Evolutionary conservation across 352 stramenopile species (phyloP).

Genomic region (Pythium periplocum): DNA sequence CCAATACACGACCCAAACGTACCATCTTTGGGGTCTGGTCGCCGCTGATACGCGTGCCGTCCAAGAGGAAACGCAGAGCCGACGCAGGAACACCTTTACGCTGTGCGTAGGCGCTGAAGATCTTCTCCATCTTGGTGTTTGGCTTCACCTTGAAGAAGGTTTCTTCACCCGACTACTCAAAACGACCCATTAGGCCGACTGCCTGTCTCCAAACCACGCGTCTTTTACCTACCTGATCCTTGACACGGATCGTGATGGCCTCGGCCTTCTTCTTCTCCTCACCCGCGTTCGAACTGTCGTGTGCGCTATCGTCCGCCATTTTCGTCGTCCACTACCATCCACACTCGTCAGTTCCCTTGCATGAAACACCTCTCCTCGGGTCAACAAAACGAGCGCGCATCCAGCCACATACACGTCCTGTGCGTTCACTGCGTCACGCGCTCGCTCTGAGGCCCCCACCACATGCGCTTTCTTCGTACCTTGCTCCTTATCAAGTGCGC

Average conservation of each 20-base stretch:
- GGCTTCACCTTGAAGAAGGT: conserved; percentile 99
- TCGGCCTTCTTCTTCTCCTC: conserved; percentile 87
- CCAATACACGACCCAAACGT: conserved; percentile 3
- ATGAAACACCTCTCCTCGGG: no score
- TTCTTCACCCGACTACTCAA: conserved; percentile 85
- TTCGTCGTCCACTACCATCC: conserved; percentile 2
- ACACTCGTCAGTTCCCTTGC: no score
- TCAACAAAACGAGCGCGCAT: no score
- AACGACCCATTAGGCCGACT: neutral
- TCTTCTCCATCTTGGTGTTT: conserved; percentile 98
- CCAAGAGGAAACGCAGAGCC: conserved; percentile 94
- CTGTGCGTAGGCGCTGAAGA: conserved; percentile 95
- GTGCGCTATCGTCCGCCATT: conserved; percentile 61
- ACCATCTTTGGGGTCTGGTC: conserved; percentile 94
- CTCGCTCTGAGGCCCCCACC: no score
- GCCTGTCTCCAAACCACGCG: neutral
- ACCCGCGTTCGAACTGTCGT: conserved; percentile 35
- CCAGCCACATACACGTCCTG: no score
- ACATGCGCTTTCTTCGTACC: no score
- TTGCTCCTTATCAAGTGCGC: no score
- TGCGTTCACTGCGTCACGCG: no score
- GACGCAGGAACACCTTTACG: conserved; percentile 89
- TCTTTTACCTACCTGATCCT: conserved; percentile 54
- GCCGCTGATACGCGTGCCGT: conserved; percentile 93
- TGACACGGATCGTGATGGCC: conserved; percentile 85